Base-by-base conservation (phyloP, 192 early-diverging fungal species). In the Rhizophagus sp. region DNA sequence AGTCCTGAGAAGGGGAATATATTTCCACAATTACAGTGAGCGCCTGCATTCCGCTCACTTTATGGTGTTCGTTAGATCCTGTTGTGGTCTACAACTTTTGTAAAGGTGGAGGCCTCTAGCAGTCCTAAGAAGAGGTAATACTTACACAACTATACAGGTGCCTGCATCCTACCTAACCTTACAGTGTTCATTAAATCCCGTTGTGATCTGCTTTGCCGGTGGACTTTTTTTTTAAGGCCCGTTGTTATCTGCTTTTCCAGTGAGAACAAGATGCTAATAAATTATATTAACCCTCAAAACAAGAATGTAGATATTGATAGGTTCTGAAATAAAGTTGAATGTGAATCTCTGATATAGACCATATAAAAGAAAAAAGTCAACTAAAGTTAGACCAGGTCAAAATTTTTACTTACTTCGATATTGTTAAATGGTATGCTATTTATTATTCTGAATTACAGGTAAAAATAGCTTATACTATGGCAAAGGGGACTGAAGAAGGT, bases 31-130 rank as follows among this genome's bases (percentile, higher is more conserved):
- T 70, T 73, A 80, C 62, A 52, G 30, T 80, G 50, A 30, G 71
- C 71, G 79, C 79, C 3, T 80, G 52, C 79, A 70, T 65, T 39
- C 79, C 70, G 69, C 79, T 80, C 57, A 80, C 50, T 62, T 80
- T 80, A 80, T 73, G 79, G 30, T 33, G 67, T 80, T 80, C 79
- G 75, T 73, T 80, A 73, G 79, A 80, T 80, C 79, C 79, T 70
- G 79, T 80, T 80, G 70, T 80, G 79, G 79, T 41, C 39, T 41
- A 41, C 39, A 41, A 41, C 7, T 41, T 41, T 41, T 41, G 39
- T 41, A 41, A 7, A 41, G 39, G 39, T 41, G 78, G 72, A 67
- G 67, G 10, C 78, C 78, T 66, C 72, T 50, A 25, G 73, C 52
- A 73, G 69, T 74, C 79, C 70, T n/a, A 33, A 73, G 70, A 74